Evolutionary conservation across 768 basidiomycete species (phyloP), one percentile per base, ranked within the genome.

Genomic region (Russula virescens): DNA sequence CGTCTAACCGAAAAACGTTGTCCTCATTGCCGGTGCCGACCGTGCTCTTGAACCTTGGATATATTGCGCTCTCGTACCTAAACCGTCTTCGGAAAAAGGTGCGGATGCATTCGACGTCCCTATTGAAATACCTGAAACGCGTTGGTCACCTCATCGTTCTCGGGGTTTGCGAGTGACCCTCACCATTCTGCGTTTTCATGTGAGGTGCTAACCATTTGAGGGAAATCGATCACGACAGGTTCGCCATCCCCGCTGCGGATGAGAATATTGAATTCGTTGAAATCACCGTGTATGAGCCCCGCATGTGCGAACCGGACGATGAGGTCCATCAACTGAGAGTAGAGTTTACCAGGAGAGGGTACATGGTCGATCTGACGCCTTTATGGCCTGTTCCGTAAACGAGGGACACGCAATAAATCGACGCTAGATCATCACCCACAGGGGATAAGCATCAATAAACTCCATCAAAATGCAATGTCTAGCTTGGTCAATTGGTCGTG

Each of bases 211-310:
- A 98, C 93, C 96, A 98, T 98, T 77, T 99, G 97, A 9, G 97
- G 97, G 73, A 99, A 99, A 77, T 99, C 97, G 69, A 99, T 99
- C 47, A 99, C 85, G 56, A 98, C 75, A 8, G 95, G 91, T 69
- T 92, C 86, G 13, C 82, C 82, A 49, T 75, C 78, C 57, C 87
- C 86, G 50, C 90, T 83, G 42, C 83, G 83, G 68, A 99, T 94
- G 64, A 99, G 85, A 67, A 99, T 94, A 74, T 99, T 98, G 79
- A 98, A 99, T 72, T 99, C 97, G 76, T 99, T 99, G 76, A 91
- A 99, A 69, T 99, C 97, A 46, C 97, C 95, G 70, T 99, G 97
- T 55, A 99, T 98, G n/a, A 99, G 82, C 6, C 97, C 97, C 18
- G 89, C 85, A 42, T 84, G 86, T 6, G 96, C 95, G 70, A 98